Evolutionary conservation across 352 stramenopile genomes (phyloP), one percentile per base, ranked within the genome.

Genomic region (Pythium volutum): DNA sequence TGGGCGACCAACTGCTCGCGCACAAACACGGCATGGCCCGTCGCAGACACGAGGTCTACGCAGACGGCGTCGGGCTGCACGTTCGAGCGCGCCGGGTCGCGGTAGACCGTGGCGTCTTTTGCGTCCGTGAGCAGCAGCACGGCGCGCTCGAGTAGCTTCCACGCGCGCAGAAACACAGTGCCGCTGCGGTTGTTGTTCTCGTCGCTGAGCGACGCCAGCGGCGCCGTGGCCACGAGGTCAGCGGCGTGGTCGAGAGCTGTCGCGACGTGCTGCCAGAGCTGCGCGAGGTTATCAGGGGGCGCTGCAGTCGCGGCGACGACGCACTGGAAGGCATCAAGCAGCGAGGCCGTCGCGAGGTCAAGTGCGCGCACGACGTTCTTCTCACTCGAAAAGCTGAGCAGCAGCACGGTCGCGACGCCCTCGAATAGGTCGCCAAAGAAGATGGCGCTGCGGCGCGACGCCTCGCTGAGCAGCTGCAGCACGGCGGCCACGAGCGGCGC

Each of bases 71-170:
- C 86, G 0, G 84, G 84, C 69, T 85, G 78, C 36, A 89, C 71
- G 31, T 91, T 91, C 14, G 81, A 91, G 39, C 84, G 71, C 70
- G 82, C 79, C 0, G 80, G 81, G 42, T 93, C 84, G 14, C 84
- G 79, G 51, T 84, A 89, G 57, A 91, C 68, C 4, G 77, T 83
- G 5, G 76, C 71, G 48, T 81, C 76, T 39, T 81, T 70, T 15
- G 77, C 67, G 10, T 74, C 70, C n/a, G 64, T 76, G 41, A 89
- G 64, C 23, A 91, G 60, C 62, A 91, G 74, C 45, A 77, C 73
- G 11, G 66, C 62, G 26, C 71, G 74, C 59, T 89, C 79, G 23
- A 89, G 43, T 1, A 80, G 46, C 65, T 89, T 91, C 77, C 76
- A 91, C 18, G 75, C 69, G 16, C 70, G 62, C 31, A 91, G 57